Percentiles rank a stretch among this genome's conserved stretches.
These are phyloP conservation scores for Vigna mungo DNA, from an alignment of 306 rosid species.

Conservation along the genomic window DNA sequence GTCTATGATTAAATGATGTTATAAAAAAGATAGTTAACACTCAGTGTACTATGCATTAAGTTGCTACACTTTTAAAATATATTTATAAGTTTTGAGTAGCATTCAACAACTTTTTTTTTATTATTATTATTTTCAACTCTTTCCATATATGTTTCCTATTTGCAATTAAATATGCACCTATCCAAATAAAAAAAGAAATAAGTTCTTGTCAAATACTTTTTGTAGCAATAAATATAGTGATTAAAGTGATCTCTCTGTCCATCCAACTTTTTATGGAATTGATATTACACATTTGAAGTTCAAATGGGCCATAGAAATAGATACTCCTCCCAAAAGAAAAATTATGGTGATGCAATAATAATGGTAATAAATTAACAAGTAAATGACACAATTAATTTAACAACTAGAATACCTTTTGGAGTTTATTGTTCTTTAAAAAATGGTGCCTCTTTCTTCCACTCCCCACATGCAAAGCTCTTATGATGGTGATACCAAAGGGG, in stretches of 20 bases:
- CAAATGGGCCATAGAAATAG: slow-evolving; percentile 19
- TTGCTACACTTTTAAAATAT: too few species aligned
- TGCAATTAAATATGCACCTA: not conserved
- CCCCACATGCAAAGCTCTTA: not conserved
- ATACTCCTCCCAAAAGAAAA: not conserved
- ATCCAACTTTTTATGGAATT: not conserved
- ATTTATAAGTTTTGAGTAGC: too few species aligned
- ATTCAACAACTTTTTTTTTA: too few species aligned
- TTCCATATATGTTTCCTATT: not conserved
- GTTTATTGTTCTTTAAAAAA: not conserved
- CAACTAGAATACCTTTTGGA: not conserved
- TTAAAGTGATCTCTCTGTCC: not conserved
- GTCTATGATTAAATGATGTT: too few species aligned
- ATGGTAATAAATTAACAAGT: not conserved
- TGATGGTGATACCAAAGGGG: slow-evolving; percentile 23
- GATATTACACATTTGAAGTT: slow-evolving; percentile 13
- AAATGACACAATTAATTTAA: not conserved
- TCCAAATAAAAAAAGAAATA: not conserved
- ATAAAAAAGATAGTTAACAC: too few species aligned
- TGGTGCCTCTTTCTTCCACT: not conserved
- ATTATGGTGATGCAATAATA: not conserved
- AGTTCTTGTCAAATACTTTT: slow-evolving; percentile 1
- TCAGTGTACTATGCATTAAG: too few species aligned
- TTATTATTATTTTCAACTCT: not conserved
- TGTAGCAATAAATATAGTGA: not conserved